Evolutionary conservation across 1,284 basidiomycete species (phyloP).

Genomic region (Singerocomus inundabilis): DNA sequence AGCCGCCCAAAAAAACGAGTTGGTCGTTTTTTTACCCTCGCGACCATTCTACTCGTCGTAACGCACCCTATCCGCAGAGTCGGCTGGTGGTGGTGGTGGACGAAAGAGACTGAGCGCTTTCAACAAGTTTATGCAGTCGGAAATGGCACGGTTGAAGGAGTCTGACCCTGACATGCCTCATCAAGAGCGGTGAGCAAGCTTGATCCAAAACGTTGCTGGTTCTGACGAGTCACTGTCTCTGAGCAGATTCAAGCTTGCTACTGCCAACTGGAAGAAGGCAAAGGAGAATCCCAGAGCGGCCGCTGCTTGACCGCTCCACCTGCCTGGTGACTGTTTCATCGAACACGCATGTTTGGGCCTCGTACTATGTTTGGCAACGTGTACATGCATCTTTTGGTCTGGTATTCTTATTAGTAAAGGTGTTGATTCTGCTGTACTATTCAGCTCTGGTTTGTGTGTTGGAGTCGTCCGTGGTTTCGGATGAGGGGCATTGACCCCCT

Average conservation of each 20-base stretch:
- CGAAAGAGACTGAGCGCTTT: slow-evolving; percentile 63
- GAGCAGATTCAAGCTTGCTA: slow-evolving; percentile 68
- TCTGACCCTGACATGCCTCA: slow-evolving; percentile 66
- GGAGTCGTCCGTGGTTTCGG: slow-evolving; percentile 2
- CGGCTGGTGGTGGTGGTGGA: slow-evolving; percentile 38
- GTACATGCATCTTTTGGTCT: slow-evolving; percentile 12
- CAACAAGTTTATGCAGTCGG: slow-evolving; percentile 79
- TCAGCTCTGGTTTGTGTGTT: slow-evolving; percentile 3
- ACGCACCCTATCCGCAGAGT: slow-evolving; percentile 33
- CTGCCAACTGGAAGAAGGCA: slow-evolving; percentile 72
- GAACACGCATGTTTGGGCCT: slow-evolving; percentile 7
- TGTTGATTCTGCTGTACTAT: slow-evolving; percentile 21
- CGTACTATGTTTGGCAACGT: slow-evolving; percentile 18
- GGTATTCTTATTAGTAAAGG: slow-evolving; percentile 37
- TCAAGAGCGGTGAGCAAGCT: slow-evolving; percentile 58
- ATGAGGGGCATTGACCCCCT: slow-evolving; percentile 15
- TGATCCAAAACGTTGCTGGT: slow-evolving; percentile 3
- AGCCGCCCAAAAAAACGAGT: slow-evolving; percentile 37
- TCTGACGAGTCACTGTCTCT: slow-evolving; percentile 8
- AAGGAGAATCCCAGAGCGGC: slow-evolving; percentile 61
- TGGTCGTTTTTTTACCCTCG: slow-evolving; percentile 11
- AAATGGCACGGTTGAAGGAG: slow-evolving; percentile 73
- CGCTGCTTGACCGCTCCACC: slow-evolving; percentile 13
- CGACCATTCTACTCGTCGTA: slow-evolving; percentile 5
- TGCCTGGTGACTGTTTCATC: background rate